Base-by-base conservation (phyloP, 176 grass and related monocot genomes). In the Carex myosuroides region DNA sequence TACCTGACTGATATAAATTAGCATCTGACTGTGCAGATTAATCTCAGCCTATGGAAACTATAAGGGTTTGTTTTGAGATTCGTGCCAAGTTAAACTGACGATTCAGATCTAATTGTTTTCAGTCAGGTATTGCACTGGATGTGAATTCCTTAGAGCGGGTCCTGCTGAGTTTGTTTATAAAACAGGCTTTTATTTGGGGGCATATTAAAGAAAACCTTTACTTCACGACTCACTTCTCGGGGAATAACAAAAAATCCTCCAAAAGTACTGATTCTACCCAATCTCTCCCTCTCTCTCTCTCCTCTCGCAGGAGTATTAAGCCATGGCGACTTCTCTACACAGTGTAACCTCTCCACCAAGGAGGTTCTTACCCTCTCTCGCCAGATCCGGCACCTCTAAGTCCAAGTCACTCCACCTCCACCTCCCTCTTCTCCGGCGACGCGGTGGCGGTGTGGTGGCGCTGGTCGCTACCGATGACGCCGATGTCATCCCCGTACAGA, bases 401-500 rank as follows among this genome's bases (percentile, higher is more conserved):
- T 8, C 41, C 29, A 77, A 64, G 7, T 12, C 50, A 22, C 59
- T 80, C 41, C 60, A 39, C 11, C 59, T 80, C 41, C 60, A 39
- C 11, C 39, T 32, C 7, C 55, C 85, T 37, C 70, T 63, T 52
- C 67, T 83, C 85, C 70, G 53, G 17, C 85, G 61, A 56, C 64
- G 32, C 4, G 22, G 66, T 5, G 50, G 14, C 3, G 5, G 29
- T 18, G 33, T 55, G 70, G 52, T 70, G 39, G 69, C n/a, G 8
- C 65, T 60, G 21, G 56, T 57, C 24, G 56, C 72, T 6, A 14
- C 85, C 37, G 81, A 87, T 24, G 88, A 85, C 24, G 13, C 62
- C 24, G 85, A 90, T n/a, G 81, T 84, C 22, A 85, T 87, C 53
- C 81, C 85, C 41, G 85, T 90, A 29, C 80, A 87, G 80, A 81